Base-by-base conservation (phyloP, 192 early-diverging fungal genomes). In the Spizellomyces sp. region DNA sequence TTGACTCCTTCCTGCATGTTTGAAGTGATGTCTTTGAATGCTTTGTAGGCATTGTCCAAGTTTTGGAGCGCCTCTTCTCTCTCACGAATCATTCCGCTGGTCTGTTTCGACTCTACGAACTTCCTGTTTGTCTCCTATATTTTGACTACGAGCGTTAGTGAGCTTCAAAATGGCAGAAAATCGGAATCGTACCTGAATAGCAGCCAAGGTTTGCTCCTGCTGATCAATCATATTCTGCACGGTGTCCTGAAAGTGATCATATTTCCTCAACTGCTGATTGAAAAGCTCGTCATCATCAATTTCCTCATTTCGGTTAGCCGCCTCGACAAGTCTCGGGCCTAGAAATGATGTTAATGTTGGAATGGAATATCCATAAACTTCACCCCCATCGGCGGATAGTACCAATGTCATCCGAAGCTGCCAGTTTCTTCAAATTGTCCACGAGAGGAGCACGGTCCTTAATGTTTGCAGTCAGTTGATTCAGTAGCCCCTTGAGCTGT, bases 391-490 rank as follows among this genome's bases (percentile, higher is more conserved):
- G 3, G 27, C 3, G 27, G 27, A 36, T 36, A 36, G 27, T 74
- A 75, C 89, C 88, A 60, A 96, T 91, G 64, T 96, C 92, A 72
- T 96, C 95, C 42, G 85, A 83, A 46, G 86, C 79, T 1, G 91
- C 84, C 8, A 86, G 64, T 45, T 88, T 79, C 73, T 89, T 91
- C 3, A 92, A 75, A 71, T 91, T 84, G 17, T 89, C 90, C 2
- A 90, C 76, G 0, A 90, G 79, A 48, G 85, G 86, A 22, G 77
- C 64, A 4, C 91, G 84, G 48, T 81, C 83, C 48, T 81, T 85
- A 21, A 84, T 79, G 75, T 90, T 87, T 19, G 82, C 57, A 9
- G 80, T 73, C 5, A 89, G 81, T 43, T 89, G 79, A 55, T 85
- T 79, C 45, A 92, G 65, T 8, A 86, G 75, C 68, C 76, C 74